These are phyloP conservation scores for Pseudogymnoascus sp. DNA, from an alignment of 2,329 filamentous ascomycete species.

Conservation along the genomic window DNA sequence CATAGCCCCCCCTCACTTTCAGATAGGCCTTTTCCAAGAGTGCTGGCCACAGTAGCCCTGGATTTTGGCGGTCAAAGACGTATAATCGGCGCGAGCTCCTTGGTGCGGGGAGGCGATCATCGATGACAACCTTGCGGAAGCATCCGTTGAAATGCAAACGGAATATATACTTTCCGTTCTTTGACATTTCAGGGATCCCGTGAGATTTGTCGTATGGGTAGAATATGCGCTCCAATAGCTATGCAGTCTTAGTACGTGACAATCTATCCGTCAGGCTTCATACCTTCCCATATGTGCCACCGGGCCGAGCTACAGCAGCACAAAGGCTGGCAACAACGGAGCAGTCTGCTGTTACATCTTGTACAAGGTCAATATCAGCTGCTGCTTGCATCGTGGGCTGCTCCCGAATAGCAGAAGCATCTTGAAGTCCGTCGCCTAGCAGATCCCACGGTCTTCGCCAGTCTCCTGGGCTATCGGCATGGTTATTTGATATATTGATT, in stretches of 20 bases:
- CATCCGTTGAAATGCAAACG: slow-evolving; percentile 95
- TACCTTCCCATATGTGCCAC: slow-evolving; percentile 62
- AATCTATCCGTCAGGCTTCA: slow-evolving; percentile 13
- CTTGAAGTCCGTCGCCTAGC: slow-evolving; percentile 27
- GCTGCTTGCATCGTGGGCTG: slow-evolving; percentile 46
- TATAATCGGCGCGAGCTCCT: slow-evolving; percentile 69
- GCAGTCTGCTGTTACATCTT: slow-evolving; percentile 93
- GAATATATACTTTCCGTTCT: slow-evolving; percentile 82
- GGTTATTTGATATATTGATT: slow-evolving; percentile 65
- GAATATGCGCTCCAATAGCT: slow-evolving; percentile 65
- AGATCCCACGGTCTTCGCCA: slow-evolving; percentile 75
- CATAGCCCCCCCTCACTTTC: slow-evolving; percentile 90
- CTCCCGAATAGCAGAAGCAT: slow-evolving; percentile 22
- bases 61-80: slow-evolving; percentile 78
- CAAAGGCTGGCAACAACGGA: slow-evolving; percentile 95
- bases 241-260: slow-evolving; percentile 9
- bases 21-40: slow-evolving; percentile 93
- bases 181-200: slow-evolving; percentile 53
- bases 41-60: slow-evolving; percentile 79
- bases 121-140: slow-evolving; percentile 76
- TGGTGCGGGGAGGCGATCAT: slow-evolving; percentile 77
- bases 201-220: slow-evolving; percentile 61
- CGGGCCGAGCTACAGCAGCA: slow-evolving; percentile 62
- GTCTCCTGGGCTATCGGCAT: slow-evolving; percentile 66
- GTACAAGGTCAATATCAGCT: slow-evolving; percentile 70